phyloP scores from a whole-genome alignment of 2,329 filamentous ascomycete genomes.

The Bipolaris gigantea region DNA sequence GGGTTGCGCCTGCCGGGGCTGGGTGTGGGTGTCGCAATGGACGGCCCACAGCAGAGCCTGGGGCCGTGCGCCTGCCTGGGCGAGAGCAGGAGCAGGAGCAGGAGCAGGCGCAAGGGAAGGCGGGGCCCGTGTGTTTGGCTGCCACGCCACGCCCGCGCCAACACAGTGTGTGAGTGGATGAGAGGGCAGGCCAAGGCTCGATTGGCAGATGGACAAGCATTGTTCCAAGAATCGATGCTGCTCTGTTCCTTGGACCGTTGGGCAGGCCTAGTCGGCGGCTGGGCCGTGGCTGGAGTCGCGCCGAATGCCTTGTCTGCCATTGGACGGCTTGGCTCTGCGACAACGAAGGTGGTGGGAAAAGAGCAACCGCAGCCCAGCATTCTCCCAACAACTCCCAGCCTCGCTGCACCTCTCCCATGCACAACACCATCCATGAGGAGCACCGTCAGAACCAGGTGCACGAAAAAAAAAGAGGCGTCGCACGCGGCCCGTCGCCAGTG shows the following conservation, averaged over 20 bases:
- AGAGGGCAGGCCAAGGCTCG: not conserved
- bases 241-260: constrained; percentile 10
- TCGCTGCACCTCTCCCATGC: not conserved
- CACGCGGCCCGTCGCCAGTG: constrained; percentile 8
- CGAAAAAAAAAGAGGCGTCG: not conserved
- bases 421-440: not conserved
- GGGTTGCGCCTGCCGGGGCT: constrained; percentile 7
- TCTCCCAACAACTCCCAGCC: not conserved
- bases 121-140: constrained; percentile 16
- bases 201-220: constrained; percentile 21
- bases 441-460: too few relatives aligned
- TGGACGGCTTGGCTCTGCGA: not conserved
- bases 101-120: constrained; percentile 3
- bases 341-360: not conserved
- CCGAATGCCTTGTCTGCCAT: constrained; percentile 4
- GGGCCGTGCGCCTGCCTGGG: constrained; percentile 1
- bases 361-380: not conserved
- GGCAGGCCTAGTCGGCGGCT: constrained; percentile 4
- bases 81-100: not conserved
- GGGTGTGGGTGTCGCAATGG: constrained; percentile 10
- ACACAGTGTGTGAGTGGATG: not conserved
- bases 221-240: constrained; percentile 18
- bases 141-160: not conserved
- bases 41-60: not conserved
- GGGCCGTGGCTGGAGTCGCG: constrained; percentile 4